Base-by-base conservation (phyloP, 441 rosid genomes). In the Pelargonium myrrhifolium region DNA sequence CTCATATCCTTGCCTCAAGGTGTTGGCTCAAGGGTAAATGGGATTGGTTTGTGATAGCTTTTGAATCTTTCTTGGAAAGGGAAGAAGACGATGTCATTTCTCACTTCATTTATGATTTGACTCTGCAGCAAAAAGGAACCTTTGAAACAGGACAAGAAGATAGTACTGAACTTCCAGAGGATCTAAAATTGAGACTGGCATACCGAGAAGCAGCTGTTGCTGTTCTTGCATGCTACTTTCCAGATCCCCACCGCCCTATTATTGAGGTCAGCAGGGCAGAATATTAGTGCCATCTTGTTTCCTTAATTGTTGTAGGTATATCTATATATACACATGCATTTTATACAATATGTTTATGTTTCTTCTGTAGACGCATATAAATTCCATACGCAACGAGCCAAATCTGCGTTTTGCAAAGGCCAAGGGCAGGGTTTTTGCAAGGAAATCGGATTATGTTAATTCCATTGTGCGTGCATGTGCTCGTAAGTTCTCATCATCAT, bases 111-210 rank as follows among this genome's bases (percentile, higher is more conserved):
- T 68, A 12, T 77, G 58, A 22, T 75, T 26, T 60, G 31, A 69
- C 72, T 73, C 21, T 77, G 74, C 91, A 94, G 99, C 98, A 94
- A 94, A 85, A 86, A 78, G 99, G 97, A 7, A 94, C 99, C 58
- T 94, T 88, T 82, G 99, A 92, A 77, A 94, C 98, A 17, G 98
- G 99, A 63, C 94, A 88, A 84, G 99, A 94, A 81, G 99, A 94
- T 70, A 88, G 91, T 66, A 78, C 84, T 24, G 91, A 83, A 75
- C 81, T 94, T 71, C 94, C 99, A 7, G 91, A 87, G 76, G 99
- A 93, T 70, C 31, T 94, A 70, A 86, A 83, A 75, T 77, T 90
- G 85, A 85, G 97, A 80, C 78, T 94, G 74, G 99, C 97, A 67
- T 91, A 93, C 69, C 76, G 99, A 68, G 99, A 93, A 80, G 97